A percentile compares a stretch with the other conserved stretches of the same genome.
Conservation (phyloP, 208 protist species). For the Leishmania amazonensis region DNA sequence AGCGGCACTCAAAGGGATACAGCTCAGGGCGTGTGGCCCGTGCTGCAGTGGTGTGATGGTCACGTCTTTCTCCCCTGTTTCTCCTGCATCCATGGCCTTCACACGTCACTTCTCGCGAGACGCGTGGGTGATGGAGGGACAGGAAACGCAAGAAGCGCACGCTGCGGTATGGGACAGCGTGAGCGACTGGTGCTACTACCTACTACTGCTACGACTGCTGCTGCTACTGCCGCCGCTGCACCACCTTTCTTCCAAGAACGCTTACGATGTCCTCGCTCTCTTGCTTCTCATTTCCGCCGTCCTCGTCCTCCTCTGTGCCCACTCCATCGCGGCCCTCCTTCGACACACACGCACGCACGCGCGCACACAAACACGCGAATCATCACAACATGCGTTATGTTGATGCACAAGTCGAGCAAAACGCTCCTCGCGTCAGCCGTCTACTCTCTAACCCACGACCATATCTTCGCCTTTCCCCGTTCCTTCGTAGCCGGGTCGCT, state of each 20-base stretch:
- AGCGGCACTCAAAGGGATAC: neutral
- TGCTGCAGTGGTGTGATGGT: neutral
- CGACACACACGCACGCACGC: neutral
- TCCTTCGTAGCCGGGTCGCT: neutral
- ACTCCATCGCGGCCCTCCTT: neutral
- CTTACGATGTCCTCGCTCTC: neutral
- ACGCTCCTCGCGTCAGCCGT: neutral
- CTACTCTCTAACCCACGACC: neutral
- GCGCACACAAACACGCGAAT: neutral
- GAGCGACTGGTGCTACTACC: neutral
- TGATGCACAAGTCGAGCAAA: neutral
- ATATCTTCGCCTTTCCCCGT: neutral
- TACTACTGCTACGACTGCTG: neutral
- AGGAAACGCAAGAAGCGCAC: neutral
- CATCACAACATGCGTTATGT: neutral
- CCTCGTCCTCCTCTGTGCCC: neutral
- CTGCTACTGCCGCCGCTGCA: neutral
- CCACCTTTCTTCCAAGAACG: neutral
- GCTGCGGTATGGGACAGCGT: neutral
- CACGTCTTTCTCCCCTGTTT: too few relatives aligned
- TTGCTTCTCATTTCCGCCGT: constrained; percentile 16
- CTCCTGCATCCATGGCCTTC: neutral
- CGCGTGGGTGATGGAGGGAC: neutral
- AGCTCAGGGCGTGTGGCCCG: neutral
- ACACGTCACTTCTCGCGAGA: too few relatives aligned